Percentiles rank a stretch among this genome's conserved stretches.
phyloP scores from a whole-genome alignment of 768 basidiomycete genomes.

The Kwoniella botswanensis region DNA sequence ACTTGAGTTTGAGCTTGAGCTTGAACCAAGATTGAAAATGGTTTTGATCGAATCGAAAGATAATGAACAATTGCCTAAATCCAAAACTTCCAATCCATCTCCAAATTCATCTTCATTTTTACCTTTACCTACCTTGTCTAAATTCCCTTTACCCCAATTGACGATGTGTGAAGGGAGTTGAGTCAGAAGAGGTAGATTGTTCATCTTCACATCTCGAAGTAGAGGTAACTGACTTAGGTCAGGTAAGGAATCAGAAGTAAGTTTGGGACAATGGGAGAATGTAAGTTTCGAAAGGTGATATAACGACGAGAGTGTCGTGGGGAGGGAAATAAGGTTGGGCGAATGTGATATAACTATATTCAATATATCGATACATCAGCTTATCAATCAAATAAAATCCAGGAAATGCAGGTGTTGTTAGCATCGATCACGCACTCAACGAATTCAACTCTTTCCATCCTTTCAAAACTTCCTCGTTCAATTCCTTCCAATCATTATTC shows the following conservation, averaged over 20 bases:
- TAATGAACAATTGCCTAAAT: conserved; percentile 50
- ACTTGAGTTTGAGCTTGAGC: neutral
- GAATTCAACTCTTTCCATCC: conserved; percentile 51
- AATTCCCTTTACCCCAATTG: conserved; percentile 46
- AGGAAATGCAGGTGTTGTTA: no score
- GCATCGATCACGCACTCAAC: conserved; percentile 34
- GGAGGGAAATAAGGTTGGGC: conserved; percentile 37
- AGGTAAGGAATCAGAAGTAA: conserved; percentile 34
- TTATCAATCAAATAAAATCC: no score
- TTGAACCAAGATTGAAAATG: conserved; percentile 21
- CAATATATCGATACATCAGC: neutral
- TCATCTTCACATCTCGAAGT: conserved; percentile 50
- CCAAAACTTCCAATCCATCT: conserved; percentile 49
- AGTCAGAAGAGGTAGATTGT: conserved; percentile 47
- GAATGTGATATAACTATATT: conserved; percentile 48
- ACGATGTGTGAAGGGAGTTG: conserved; percentile 36
- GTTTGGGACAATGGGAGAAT: conserved; percentile 49
- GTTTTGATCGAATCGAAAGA: conserved; percentile 23
- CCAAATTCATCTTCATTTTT: conserved; percentile 24
- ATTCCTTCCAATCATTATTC: conserved; percentile 44
- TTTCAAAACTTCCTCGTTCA: conserved; percentile 37
- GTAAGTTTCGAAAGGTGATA: conserved; percentile 51
- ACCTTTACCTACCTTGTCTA: conserved; percentile 29
- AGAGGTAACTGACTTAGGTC: conserved; percentile 42
- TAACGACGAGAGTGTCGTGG: conserved; percentile 23